Conservation (phyloP, 2,329 filamentous ascomycete genomes). For the Penicillium fuscoglaucum region DNA sequence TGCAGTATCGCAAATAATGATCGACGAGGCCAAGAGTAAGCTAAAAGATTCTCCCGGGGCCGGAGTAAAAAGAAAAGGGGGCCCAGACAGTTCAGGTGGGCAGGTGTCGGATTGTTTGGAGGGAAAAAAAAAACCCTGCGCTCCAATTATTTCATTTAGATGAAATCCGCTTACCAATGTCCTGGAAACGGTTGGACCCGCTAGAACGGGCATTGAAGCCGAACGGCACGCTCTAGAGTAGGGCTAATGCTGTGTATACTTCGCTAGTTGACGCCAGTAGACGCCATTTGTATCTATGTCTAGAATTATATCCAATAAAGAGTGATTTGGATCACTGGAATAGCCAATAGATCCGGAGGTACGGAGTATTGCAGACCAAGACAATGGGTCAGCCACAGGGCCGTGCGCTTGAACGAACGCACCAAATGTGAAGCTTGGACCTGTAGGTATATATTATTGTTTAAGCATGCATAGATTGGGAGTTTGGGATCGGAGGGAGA, state of each 20-base stretch:
- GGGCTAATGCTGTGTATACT: neutral
- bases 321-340: neutral
- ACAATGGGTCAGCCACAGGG: slow-evolving; percentile 6
- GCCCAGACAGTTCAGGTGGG: neutral
- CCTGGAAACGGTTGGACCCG: slow-evolving; percentile 5
- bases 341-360: neutral
- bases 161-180: slow-evolving; percentile 2
- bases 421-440: slow-evolving; percentile 3
- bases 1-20: neutral
- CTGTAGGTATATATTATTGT: neutral
- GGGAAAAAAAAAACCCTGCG: too few relatives aligned
- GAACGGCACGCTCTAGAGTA: neutral
- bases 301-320: neutral
- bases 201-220: neutral
- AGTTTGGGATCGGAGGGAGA: neutral
- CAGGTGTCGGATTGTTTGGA: neutral
- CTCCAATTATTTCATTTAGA: neutral
- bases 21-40: neutral
- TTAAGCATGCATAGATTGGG: neutral
- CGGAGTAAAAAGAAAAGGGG: slow-evolving; percentile 2
- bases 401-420: slow-evolving; percentile 4
- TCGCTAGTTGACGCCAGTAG: neutral
- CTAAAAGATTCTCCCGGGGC: neutral
- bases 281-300: neutral
- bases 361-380: neutral